These are phyloP conservation scores for Heliocybe sulcata DNA, from an alignment of 1,284 basidiomycete species.

Conservation along the genomic window DNA sequence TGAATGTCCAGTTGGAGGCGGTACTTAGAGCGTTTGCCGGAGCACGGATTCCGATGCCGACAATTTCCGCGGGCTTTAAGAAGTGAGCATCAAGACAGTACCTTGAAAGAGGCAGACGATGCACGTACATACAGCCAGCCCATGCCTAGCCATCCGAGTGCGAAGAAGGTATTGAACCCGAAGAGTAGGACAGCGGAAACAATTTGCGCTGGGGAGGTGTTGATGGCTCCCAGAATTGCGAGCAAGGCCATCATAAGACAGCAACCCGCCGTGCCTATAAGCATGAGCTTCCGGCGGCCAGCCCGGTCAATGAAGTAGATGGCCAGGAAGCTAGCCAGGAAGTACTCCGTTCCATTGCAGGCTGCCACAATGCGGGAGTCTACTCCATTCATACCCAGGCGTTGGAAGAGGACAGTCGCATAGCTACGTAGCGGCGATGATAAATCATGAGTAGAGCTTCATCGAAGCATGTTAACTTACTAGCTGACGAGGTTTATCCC, in stretches of 20 bases:
- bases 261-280: slow-evolving; percentile 26
- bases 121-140: slow-evolving; percentile 45
- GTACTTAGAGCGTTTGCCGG: slow-evolving; percentile 65
- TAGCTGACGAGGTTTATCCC: slow-evolving; percentile 14
- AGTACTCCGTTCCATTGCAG: slow-evolving; percentile 14
- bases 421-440: background rate
- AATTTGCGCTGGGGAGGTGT: background rate
- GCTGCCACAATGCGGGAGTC: slow-evolving; percentile 5
- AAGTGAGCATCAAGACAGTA: background rate
- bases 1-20: slow-evolving; percentile 51
- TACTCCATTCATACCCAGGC: background rate
- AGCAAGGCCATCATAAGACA: slow-evolving; percentile 27
- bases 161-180: slow-evolving; percentile 65
- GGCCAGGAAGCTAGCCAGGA: slow-evolving; percentile 22
- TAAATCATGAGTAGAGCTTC: no score
- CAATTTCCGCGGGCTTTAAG: slow-evolving; percentile 54
- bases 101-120: background rate
- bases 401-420: slow-evolving; percentile 3
- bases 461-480: slow-evolving; percentile 6
- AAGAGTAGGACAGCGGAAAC: background rate
- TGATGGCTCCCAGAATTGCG: slow-evolving; percentile 10
- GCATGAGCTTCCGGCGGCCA: slow-evolving; percentile 29
- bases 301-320: slow-evolving; percentile 25
- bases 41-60: slow-evolving; percentile 52
- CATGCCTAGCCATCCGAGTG: slow-evolving; percentile 69